phyloP scores from a whole-genome alignment of 2,329 filamentous ascomycete genomes.

The Xylariaceae sp. region DNA sequence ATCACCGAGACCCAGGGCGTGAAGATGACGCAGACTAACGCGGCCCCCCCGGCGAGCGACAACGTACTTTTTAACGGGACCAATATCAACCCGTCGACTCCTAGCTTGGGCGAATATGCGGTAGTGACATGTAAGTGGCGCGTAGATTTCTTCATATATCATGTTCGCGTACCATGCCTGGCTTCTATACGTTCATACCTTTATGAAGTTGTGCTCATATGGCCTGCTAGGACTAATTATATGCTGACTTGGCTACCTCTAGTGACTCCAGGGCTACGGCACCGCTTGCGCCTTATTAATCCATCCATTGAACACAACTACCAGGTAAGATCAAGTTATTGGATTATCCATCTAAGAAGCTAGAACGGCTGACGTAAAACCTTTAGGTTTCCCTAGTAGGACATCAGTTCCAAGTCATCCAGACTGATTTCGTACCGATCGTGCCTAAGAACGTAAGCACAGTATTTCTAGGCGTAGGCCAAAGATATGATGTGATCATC shows the following conservation, averaged over 20 bases:
- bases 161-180: too few species aligned
- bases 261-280: constrained; percentile 51
- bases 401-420: constrained; percentile 57
- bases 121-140: constrained; percentile 36
- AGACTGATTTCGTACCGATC: constrained; percentile 58
- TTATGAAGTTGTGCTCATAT: too few species aligned
- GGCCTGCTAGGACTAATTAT: too few species aligned
- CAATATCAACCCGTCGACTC: constrained; percentile 38
- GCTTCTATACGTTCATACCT: too few species aligned
- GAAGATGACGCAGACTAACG: constrained; percentile 30
- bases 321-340: neutral
- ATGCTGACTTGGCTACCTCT: neutral
- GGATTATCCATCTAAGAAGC: neutral
- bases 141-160: neutral
- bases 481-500: constrained; percentile 55
- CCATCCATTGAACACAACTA: constrained; percentile 4
- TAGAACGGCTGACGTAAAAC: neutral
- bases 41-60: constrained; percentile 42
- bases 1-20: constrained; percentile 3
- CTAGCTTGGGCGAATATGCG: constrained; percentile 36
- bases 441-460: constrained; percentile 54
- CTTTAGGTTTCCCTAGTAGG: constrained; percentile 47
- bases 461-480: constrained; percentile 58
- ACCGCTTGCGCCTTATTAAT: constrained; percentile 54
- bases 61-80: constrained; percentile 56